Percentiles rank a stretch among this genome's conserved stretches.
Conservation (phyloP, 2,329 filamentous ascomycete genomes). For the Ceratocystis huliohia region DNA sequence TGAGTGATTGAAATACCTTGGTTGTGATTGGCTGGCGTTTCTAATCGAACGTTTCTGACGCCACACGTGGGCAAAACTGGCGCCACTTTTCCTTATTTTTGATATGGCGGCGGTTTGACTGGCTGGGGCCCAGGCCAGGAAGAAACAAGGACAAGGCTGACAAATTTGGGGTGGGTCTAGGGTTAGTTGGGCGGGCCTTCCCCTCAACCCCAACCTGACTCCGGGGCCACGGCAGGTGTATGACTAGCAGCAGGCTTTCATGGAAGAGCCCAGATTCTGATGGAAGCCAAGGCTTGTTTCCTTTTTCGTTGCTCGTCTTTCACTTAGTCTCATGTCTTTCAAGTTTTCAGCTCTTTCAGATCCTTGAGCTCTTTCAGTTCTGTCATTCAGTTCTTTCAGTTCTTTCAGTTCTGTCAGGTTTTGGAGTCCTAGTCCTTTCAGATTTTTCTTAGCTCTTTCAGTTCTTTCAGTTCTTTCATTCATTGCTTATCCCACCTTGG, state of each 20-base stretch:
- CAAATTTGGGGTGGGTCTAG: neutral
- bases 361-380: too few species aligned
- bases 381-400: too few species aligned
- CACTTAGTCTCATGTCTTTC: too few species aligned
- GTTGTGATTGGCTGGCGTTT: constrained; percentile 18
- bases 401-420: too few species aligned
- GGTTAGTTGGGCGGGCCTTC: neutral
- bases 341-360: too few species aligned
- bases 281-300: neutral
- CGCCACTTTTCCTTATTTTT: constrained; percentile 7
- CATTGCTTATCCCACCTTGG: too few species aligned
- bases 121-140: neutral
- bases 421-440: too few species aligned
- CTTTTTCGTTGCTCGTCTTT: neutral
- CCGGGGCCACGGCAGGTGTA: neutral
- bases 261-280: neutral
- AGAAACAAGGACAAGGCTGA: neutral
- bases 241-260: neutral
- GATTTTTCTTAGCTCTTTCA: too few species aligned
- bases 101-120: neutral
- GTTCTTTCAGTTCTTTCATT: too few species aligned
- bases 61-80: constrained; percentile 7
- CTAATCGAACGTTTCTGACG: constrained; percentile 6
- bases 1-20: constrained; percentile 20
- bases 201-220: neutral